Conservation (phyloP, 2,329 filamentous ascomycete species). For the Dactylellina leptospora region DNA sequence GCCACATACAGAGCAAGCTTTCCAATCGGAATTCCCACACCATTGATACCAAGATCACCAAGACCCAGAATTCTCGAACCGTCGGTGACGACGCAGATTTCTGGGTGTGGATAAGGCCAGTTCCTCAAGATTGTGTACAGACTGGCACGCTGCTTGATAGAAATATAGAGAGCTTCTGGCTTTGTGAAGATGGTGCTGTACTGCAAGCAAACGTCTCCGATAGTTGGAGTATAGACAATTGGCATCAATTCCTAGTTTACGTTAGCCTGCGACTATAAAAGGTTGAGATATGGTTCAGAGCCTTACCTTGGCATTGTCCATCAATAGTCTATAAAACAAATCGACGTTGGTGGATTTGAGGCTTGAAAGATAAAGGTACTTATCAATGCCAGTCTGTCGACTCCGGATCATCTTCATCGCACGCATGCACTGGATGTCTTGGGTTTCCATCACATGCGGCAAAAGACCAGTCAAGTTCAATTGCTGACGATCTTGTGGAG, state of each 20-base stretch:
- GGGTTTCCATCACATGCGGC: conserved; percentile 70
- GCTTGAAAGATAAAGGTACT: conserved; percentile 81
- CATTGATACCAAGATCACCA: conserved; percentile 94
- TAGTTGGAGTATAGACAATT: conserved; percentile 85
- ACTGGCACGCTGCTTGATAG: conserved; percentile 90
- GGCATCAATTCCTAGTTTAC: conserved; percentile 75
- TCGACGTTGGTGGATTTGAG: conserved; percentile 79
- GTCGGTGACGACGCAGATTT: conserved; percentile 98
- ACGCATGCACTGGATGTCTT: conserved; percentile 70
- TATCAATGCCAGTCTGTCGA: conserved; percentile 67
- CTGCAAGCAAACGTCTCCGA: conserved; percentile 94
- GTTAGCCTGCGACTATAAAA: conserved; percentile 15
- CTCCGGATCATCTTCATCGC: conserved; percentile 79
- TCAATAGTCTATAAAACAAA: conserved; percentile 82
- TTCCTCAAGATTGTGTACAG: conserved; percentile 88
- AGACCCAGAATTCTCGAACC: conserved; percentile 92
- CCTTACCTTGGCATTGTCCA: conserved; percentile 72
- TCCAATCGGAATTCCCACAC: conserved; percentile 96
- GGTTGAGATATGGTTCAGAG: conserved; percentile 1
- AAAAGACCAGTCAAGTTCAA: conserved; percentile 74
- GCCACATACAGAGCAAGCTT: conserved; percentile 95
- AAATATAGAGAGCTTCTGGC: conserved; percentile 94
- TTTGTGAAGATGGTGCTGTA: conserved; percentile 96
- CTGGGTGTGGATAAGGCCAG: conserved; percentile 87
- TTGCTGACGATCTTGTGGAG: conserved; percentile 70